Evolutionary conservation across 106 monocot genomes (phyloP).

Genomic region (Narthecium ossifragum): DNA sequence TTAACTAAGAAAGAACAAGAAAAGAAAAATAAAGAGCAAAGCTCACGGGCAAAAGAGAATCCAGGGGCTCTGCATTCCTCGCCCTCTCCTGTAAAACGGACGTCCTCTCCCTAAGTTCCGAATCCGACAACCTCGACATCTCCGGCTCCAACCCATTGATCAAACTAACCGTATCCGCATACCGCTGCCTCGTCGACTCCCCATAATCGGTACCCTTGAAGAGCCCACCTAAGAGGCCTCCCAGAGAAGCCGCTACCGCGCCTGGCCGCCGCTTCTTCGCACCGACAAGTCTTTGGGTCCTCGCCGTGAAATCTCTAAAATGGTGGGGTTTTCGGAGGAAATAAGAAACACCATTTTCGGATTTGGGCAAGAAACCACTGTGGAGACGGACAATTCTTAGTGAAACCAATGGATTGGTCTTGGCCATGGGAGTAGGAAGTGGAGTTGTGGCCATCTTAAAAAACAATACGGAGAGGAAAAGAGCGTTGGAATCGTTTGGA

Average conservation of each 20-base stretch:
- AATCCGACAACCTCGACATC: slow-evolving; percentile 61
- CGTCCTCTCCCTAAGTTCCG: slow-evolving; percentile 68
- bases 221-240: slow-evolving; percentile 69
- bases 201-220: slow-evolving; percentile 80
- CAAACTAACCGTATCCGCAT: slow-evolving; percentile 38
- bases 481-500: no score
- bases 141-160: slow-evolving; percentile 80
- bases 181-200: slow-evolving; percentile 66
- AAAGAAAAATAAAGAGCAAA: background rate
- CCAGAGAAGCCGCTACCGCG: slow-evolving; percentile 43
- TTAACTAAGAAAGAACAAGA: no score
- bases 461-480: no score
- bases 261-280: slow-evolving; percentile 1
- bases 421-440: slow-evolving; percentile 21
- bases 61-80: slow-evolving; percentile 54
- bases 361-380: slow-evolving; percentile 22
- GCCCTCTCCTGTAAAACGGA: slow-evolving; percentile 63
- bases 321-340: slow-evolving; percentile 20
- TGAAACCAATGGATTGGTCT: slow-evolving; percentile 17
- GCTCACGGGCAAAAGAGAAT: slow-evolving; percentile 85
- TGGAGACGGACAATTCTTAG: slow-evolving; percentile 23
- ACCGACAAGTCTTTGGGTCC: background rate
- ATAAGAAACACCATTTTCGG: slow-evolving; percentile 16
- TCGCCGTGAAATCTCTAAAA: slow-evolving; percentile 2
- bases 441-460: slow-evolving; percentile 30